A percentile compares a stretch with the other conserved stretches of the same genome.
phyloP scores from a whole-genome alignment of 2,329 filamentous ascomycete species.

The Phaeosphaeria sp. region DNA sequence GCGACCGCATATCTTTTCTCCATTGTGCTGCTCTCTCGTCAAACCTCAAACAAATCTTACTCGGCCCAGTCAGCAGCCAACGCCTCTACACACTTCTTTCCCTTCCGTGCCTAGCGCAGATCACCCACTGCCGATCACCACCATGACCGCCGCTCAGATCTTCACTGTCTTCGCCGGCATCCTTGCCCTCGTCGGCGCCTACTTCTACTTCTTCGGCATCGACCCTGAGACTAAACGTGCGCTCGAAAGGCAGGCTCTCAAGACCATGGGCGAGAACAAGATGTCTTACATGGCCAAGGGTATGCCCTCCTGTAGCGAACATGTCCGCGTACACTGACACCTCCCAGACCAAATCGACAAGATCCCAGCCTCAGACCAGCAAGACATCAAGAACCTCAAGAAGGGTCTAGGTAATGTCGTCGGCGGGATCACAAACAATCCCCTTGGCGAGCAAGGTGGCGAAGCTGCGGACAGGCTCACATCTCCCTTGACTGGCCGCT shows the following conservation, averaged over 20 bases:
- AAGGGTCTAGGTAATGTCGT: conserved; percentile 44
- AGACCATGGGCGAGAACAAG: conserved; percentile 62
- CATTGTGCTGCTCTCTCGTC: neutral
- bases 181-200: conserved; percentile 42
- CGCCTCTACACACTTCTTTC: neutral
- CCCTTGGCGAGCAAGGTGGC: conserved; percentile 45
- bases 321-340: conserved; percentile 14
- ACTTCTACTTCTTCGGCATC: conserved; percentile 57
- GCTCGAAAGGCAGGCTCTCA: conserved; percentile 54
- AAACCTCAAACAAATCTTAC: neutral
- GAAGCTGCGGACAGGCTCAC: conserved; percentile 45
- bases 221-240: conserved; percentile 55
- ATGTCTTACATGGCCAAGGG: conserved; percentile 51
- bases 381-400: conserved; percentile 47
- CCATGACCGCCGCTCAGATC: conserved; percentile 36
- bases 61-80: neutral
- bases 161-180: conserved; percentile 42
- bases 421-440: conserved; percentile 44
- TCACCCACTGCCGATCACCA: conserved; percentile 8
- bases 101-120: conserved; percentile 5
- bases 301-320: conserved; percentile 10
- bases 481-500: conserved; percentile 47
- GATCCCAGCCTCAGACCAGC: conserved; percentile 46
- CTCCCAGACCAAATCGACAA: conserved; percentile 47
- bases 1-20: neutral